phyloP scores from a whole-genome alignment of 108 stramenopile species.

The Fistulifera solaris region DNA sequence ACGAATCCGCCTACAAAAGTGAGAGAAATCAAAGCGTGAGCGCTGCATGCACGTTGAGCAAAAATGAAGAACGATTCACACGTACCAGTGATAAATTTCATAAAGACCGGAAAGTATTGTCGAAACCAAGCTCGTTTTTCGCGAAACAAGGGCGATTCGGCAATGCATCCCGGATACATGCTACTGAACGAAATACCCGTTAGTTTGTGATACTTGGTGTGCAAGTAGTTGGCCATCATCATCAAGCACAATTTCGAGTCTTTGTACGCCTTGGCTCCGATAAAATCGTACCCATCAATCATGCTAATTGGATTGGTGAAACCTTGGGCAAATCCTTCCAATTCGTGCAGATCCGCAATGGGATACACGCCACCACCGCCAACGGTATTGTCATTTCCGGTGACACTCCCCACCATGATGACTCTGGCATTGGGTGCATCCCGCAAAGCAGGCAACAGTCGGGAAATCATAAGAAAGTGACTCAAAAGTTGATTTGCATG shows the following conservation, averaged over 20 bases:
- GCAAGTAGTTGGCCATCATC: slow-evolving; percentile 57
- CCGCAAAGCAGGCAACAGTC: slow-evolving; percentile 53
- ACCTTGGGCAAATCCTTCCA: slow-evolving; percentile 80
- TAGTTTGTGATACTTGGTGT: slow-evolving; percentile 54
- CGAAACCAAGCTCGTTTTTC: slow-evolving; percentile 76
- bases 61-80: too few species aligned
- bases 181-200: slow-evolving; percentile 54
- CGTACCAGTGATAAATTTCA: slow-evolving; percentile 66
- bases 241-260: slow-evolving; percentile 79
- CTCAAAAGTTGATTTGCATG: slow-evolving; percentile 88
- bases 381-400: slow-evolving; percentile 88
- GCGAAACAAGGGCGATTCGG: slow-evolving; percentile 63
- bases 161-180: slow-evolving; percentile 77
- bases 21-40: too few species aligned
- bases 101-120: slow-evolving; percentile 65
- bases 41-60: too few species aligned
- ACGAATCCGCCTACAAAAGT: slow-evolving; percentile 39
- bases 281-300: slow-evolving; percentile 86
- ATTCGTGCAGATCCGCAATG: slow-evolving; percentile 79
- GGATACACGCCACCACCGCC: slow-evolving; percentile 89
- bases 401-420: slow-evolving; percentile 81
- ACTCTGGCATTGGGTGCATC: slow-evolving; percentile 62
- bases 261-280: slow-evolving; percentile 90
- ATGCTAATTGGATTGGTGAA: slow-evolving; percentile 78
- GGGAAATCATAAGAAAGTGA: slow-evolving; percentile 78